Base-by-base conservation (phyloP, 148 eudicot genomes). In the Rhododendron williamsianum region DNA sequence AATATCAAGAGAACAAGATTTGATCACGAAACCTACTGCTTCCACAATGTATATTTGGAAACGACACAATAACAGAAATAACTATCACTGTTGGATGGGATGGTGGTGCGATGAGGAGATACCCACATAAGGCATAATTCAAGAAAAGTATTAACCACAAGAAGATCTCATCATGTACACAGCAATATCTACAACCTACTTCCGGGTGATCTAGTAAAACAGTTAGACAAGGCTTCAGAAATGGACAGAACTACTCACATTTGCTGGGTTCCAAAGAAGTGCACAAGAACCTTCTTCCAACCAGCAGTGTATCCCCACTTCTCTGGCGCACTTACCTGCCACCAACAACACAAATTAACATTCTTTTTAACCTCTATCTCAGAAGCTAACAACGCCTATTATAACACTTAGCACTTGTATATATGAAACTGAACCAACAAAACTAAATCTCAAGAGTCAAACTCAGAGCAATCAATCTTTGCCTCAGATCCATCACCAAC, bases 301-400 rank as follows among this genome's bases (percentile, higher is more conserved):
- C 95, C 96, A 79, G 87, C 86, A 5, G 92, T 51, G 87, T 92
- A 92, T 45, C 98, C 96, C 98, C 98, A 97, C 91, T 93, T 92
- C 87, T 92, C 93, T 6, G 99, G 99, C 86, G 92, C 96, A 86
- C 98, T 94, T 83, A 96, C 97, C 99, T 96, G 90, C 35, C 87
- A 91, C 81, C 81, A 89, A 56, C 56, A 86, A 46, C 16, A 67
- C 86, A 41, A 77, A 73, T 36, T 43, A 65, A n/a, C 58, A 3
- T 54, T 54, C 72, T 11, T 43, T 84, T n/a, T 4, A 21, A 52
- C 15, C 33, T 11, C 65, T 48, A 41, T 27, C 21, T 30, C 6
- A 65, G 4, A 21, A n/a, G 13, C 27, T 51, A 33, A 27, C 33
- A 35, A 36, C 2, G 6, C 18, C 83, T 46, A 54, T 30, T 6